Evolutionary conservation across 2,329 filamentous ascomycete species (phyloP).

Genomic region (Neurospora sp.): DNA sequence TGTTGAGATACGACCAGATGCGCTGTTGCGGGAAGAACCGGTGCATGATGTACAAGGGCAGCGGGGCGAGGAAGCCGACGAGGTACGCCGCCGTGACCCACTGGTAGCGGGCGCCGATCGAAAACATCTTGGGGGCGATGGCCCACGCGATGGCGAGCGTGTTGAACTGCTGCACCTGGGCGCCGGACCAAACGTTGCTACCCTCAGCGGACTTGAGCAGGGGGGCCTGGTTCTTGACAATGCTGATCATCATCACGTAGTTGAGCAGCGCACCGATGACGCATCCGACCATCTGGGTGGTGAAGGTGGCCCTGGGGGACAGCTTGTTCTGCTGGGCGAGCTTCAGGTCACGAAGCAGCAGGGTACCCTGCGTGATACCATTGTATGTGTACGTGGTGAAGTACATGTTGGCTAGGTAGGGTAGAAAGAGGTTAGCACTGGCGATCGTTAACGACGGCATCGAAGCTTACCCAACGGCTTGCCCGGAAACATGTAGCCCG

Average conservation of each 20-base stretch:
- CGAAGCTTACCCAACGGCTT: not conserved
- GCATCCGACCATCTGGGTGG: not conserved
- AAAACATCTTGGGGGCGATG: not conserved
- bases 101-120: not conserved
- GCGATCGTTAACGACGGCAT: too few relatives aligned
- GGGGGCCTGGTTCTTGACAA: not conserved
- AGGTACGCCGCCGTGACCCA: not conserved
- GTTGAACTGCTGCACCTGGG: not conserved
- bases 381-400: not conserved
- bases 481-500: not conserved
- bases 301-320: not conserved
- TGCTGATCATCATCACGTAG: not conserved
- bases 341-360: not conserved
- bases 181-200: not conserved
- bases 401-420: not conserved
- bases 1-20: not conserved
- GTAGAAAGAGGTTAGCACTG: not conserved
- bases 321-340: not conserved
- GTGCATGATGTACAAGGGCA: not conserved
- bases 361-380: not conserved
- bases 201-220: not conserved
- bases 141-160: not conserved
- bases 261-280: not conserved
- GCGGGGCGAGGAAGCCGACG: not conserved
- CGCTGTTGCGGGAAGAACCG: not conserved